Percentiles rank a stretch among this genome's conserved stretches.
phyloP scores from a whole-genome alignment of 2,329 filamentous ascomycete genomes.

The Alternaria dauci region DNA sequence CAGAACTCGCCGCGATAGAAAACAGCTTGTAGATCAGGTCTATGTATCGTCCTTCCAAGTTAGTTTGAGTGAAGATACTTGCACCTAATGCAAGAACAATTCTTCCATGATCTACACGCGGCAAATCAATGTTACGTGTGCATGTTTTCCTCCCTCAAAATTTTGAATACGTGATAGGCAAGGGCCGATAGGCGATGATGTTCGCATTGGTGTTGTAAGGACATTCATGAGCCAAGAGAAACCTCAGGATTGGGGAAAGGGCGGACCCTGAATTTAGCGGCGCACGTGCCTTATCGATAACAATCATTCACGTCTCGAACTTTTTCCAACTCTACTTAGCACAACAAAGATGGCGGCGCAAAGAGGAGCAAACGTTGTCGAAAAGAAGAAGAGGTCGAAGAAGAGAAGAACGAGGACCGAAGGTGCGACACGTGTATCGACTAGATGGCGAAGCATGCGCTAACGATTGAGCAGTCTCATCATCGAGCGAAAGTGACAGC shows the following conservation, averaged over 20 bases:
- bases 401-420: conserved; percentile 46
- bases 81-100: background rate
- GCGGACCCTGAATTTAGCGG: conserved; percentile 14
- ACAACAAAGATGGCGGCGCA: conserved; percentile 33
- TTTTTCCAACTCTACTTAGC: conserved; percentile 23
- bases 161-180: background rate
- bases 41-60: background rate
- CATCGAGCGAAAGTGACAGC: conserved; percentile 44
- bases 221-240: background rate
- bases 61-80: background rate
- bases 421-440: conserved; percentile 16
- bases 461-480: conserved; percentile 37
- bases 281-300: conserved; percentile 30
- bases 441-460: background rate
- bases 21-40: conserved; percentile 15
- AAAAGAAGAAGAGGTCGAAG: conserved; percentile 38
- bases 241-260: background rate
- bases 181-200: background rate
- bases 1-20: conserved; percentile 38
- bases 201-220: background rate
- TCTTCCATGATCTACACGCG: background rate
- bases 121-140: background rate
- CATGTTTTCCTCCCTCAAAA: background rate
- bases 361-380: conserved; percentile 24
- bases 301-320: conserved; percentile 30